These are phyloP conservation scores for Dothidotthia symphoricarpi DNA, from an alignment of 2,329 filamentous ascomycete genomes.

Conservation along the genomic window DNA sequence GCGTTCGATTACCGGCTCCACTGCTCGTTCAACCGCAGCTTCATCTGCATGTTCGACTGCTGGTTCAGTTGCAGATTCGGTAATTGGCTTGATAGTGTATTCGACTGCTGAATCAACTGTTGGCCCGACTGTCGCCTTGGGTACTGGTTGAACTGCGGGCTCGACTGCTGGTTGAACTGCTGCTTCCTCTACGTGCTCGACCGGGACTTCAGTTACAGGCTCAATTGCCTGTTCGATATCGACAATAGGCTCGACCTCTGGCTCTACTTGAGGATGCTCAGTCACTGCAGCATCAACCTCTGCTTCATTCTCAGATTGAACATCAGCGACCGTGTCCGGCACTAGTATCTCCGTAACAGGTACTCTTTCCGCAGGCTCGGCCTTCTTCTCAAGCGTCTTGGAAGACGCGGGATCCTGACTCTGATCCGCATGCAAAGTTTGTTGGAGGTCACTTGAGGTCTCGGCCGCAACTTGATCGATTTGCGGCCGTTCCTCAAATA, in stretches of 20 bases:
- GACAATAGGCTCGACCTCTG: background rate
- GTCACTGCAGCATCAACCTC: background rate
- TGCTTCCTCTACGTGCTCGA: background rate
- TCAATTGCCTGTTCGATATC: background rate
- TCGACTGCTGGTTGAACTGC: background rate
- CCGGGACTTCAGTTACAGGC: background rate
- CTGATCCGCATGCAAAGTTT: slow-evolving; percentile 4
- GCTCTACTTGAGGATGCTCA: background rate
- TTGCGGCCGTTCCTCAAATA: background rate
- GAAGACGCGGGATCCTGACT: slow-evolving; percentile 7
- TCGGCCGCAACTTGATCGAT: background rate
- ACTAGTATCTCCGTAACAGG: slow-evolving; percentile 13
- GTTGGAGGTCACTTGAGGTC: background rate
- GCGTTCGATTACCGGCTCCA: no score
- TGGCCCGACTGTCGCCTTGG: no score
- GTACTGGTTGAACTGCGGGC: no score
- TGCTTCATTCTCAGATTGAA: background rate
- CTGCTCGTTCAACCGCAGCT: no score
- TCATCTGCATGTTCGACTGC: no score
- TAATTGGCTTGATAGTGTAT: no score
- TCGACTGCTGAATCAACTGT: no score
- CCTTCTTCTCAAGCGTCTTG: slow-evolving; percentile 26
- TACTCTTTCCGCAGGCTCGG: slow-evolving; percentile 19
- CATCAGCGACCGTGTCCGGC: slow-evolving; percentile 2
- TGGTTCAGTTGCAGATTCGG: no score